Conservation (phyloP, 441 rosid species). For the Pelargonium myrrhifolium region DNA sequence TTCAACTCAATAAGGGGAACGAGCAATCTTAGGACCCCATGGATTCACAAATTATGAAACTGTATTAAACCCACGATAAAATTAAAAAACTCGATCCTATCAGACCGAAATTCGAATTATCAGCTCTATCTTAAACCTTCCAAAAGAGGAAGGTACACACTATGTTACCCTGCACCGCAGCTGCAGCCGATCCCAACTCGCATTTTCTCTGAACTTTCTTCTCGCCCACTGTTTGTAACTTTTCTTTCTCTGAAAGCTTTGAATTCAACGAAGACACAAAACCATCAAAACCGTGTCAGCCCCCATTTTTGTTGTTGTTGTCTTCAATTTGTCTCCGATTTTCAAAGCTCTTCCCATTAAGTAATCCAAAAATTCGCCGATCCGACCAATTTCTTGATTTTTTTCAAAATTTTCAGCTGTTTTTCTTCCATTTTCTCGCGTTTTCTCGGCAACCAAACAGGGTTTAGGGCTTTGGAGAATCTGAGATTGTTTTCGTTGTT, state of each 20-base stretch:
- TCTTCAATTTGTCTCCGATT: background rate
- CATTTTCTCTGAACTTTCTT: background rate
- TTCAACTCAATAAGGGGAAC: too few relatives aligned
- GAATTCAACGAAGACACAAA: background rate
- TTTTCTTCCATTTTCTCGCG: background rate
- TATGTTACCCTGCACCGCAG: background rate
- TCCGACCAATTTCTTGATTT: background rate
- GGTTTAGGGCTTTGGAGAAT: conserved; percentile 4
- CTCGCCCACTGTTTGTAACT: background rate
- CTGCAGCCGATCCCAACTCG: background rate
- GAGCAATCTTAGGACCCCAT: too few relatives aligned
- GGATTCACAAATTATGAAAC: too few relatives aligned
- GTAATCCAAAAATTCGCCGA: background rate
- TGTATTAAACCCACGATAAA: too few relatives aligned
- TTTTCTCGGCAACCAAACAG: conserved; percentile 1
- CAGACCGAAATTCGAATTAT: too few relatives aligned
- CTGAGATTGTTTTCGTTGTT: background rate
- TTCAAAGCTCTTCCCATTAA: background rate
- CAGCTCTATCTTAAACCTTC: too few relatives aligned
- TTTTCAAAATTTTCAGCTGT: background rate
- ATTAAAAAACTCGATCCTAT: too few relatives aligned
- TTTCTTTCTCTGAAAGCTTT: background rate
- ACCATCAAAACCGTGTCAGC: background rate
- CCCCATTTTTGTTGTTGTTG: background rate
- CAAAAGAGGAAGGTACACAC: background rate